Evolutionary conservation across 768 basidiomycete genomes (phyloP).

Genomic region (Tephrocybe sp.): DNA sequence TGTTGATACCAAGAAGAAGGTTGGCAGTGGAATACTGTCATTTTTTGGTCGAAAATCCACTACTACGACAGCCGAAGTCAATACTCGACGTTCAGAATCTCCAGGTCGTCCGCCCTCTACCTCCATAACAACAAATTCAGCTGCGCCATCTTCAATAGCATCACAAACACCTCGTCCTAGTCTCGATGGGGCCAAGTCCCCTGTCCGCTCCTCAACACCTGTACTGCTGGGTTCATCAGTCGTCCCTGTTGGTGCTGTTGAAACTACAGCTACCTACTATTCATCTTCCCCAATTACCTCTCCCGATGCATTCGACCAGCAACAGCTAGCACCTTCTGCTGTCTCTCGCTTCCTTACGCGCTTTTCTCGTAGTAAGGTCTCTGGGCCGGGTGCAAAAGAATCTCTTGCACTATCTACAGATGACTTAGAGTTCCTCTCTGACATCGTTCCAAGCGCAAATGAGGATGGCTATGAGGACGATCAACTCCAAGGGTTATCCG

Average conservation of each 20-base stretch:
- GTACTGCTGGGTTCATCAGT: constrained; percentile 10
- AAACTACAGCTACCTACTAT: not conserved
- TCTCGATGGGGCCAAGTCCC: constrained; percentile 16
- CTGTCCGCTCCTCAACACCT: constrained; percentile 10
- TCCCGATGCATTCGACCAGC: constrained; percentile 20
- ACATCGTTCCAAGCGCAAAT: constrained; percentile 55
- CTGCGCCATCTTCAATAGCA: constrained; percentile 15
- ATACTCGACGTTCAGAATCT: constrained; percentile 13
- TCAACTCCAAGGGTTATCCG: constrained; percentile 35
- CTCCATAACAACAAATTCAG: constrained; percentile 2
- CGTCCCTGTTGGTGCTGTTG: not conserved
- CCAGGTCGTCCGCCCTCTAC: constrained; percentile 9
- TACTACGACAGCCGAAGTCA: constrained; percentile 6
- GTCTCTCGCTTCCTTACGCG: constrained; percentile 83
- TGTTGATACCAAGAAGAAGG: constrained; percentile 51
- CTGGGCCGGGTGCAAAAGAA: constrained; percentile 35
- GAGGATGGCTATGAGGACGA: constrained; percentile 36
- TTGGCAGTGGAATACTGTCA: constrained; percentile 59
- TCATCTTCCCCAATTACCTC: constrained; percentile 13
- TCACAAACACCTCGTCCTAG: constrained; percentile 23
- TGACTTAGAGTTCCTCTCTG: constrained; percentile 80
- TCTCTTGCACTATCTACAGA: constrained; percentile 73
- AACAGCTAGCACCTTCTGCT: constrained; percentile 50
- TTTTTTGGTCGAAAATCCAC: constrained; percentile 56
- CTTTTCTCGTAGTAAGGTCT: constrained; percentile 53